Evolutionary conservation across 768 basidiomycete species (phyloP).

Genomic region (Neoboletus magnificus): DNA sequence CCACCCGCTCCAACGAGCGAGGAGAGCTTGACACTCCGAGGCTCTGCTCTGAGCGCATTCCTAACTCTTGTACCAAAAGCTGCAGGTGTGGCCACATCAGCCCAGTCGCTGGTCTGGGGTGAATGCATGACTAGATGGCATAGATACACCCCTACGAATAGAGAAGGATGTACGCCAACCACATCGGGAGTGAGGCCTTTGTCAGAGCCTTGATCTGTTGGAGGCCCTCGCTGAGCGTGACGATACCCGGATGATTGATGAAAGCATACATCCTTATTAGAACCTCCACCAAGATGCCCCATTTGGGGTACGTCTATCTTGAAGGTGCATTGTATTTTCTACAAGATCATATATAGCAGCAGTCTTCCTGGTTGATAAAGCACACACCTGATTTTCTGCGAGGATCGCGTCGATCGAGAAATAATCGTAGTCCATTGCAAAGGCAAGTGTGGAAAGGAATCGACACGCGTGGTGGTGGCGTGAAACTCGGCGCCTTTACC

Average conservation of each 20-base stretch:
- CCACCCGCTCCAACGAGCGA: constrained; percentile 84
- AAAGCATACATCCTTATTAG: constrained; percentile 70
- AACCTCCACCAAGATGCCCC: constrained; percentile 86
- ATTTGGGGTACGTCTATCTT: constrained; percentile 79
- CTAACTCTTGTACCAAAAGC: constrained; percentile 75
- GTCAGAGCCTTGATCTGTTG: constrained; percentile 69
- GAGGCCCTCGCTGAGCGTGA: constrained; percentile 6
- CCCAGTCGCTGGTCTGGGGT: constrained; percentile 59
- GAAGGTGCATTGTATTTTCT: constrained; percentile 96
- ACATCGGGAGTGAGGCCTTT: constrained; percentile 83
- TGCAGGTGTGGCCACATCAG: constrained; percentile 79
- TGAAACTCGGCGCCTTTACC: constrained; percentile 1
- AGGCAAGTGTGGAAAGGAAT: background rate
- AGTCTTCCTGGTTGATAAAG: background rate
- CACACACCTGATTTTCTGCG: constrained; percentile 78
- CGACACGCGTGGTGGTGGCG: constrained; percentile 15
- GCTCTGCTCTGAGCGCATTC: constrained; percentile 86
- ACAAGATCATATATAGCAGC: background rate
- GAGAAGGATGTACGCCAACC: constrained; percentile 85
- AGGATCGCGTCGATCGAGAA: constrained; percentile 90
- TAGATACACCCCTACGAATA: constrained; percentile 53
- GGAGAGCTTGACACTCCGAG: constrained; percentile 79
- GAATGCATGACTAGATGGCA: background rate
- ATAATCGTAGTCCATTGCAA: constrained; percentile 83
- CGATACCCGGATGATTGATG: background rate